Evolutionary conservation across 495 filamentous ascomycete species (phyloP), one percentile per base, ranked within the genome.

Genomic region (Neurospora sp.): DNA sequence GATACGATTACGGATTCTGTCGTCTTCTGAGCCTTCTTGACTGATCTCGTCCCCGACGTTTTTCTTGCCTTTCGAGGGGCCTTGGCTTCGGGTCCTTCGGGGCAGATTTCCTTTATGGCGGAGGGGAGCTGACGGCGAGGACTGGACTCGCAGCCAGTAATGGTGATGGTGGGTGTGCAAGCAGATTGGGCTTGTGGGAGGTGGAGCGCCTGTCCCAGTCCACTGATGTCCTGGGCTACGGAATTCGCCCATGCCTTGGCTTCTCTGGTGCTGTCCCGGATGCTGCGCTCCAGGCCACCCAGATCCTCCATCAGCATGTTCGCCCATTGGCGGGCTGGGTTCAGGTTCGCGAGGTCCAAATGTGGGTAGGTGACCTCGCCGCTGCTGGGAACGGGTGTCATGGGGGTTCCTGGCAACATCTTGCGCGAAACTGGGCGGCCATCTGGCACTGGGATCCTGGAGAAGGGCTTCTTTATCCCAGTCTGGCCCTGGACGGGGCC

Each of bases 131-230:
- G 44, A 22, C 2, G 77, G 70, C 42, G 68, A 35, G 6, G 77
- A 75, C 53, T 75, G 75, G 16, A 73, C 72, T 41, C 82, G 83
- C 40, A 86, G 75, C 86, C 85, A 88, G 80, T 87, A 88, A 79
- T 88, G 86, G 75, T 88, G 85, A 73, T 88, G 85, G 72, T 88
- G 86, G 75, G 83, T 87, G 77, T 87, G 86, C 68, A 86, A 74
- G 76, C 85, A 86, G 74, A 85, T 76, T 69, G 78, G 77, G 40
- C 41, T 72, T 12, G 76, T 45, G 20, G 42, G 18, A 44, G 16
- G 31, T 35, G 27, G 31, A 65, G 53, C 42, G 16, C 61, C 69
- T 31, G 38, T 18, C 22, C 69, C 70, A 31, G 40, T 16, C 68
- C 68, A 42, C 45, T 35, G 35, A 6, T 38, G 68, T 65, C 70